phyloP scores from a whole-genome alignment of 805 yeast genomes.

The Candida broadrunensis region DNA sequence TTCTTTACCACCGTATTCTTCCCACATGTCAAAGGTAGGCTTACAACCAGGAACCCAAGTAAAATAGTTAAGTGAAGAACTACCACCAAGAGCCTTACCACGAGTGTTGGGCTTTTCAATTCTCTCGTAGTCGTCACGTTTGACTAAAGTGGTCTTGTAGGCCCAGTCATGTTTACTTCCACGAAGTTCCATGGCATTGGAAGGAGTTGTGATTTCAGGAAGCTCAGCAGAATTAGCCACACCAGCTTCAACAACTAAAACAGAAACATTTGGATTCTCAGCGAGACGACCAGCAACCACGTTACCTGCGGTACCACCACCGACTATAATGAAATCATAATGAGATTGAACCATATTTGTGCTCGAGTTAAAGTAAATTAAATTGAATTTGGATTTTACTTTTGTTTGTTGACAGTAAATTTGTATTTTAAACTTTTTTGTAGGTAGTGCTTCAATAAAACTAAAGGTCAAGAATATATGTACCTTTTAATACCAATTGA shows the following conservation, averaged over 20 bases:
- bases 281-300: conserved; percentile 27
- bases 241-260: conserved; percentile 28
- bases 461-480: too few species aligned
- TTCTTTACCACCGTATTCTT: conserved; percentile 21
- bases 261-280: conserved; percentile 21
- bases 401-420: neutral
- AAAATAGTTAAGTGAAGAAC: conserved; percentile 27
- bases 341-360: conserved; percentile 7
- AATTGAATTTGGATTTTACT: neutral
- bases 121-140: conserved; percentile 22
- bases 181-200: conserved; percentile 22
- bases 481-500: too few species aligned
- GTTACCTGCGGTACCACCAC: conserved; percentile 26
- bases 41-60: conserved; percentile 25
- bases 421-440: too few species aligned
- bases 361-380: neutral
- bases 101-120: conserved; percentile 26
- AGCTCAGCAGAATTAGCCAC: conserved; percentile 16
- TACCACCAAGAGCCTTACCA: conserved; percentile 28
- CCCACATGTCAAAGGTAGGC: conserved; percentile 13
- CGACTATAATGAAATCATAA: conserved; percentile 11
- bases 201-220: conserved; percentile 18
- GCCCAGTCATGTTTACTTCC: conserved; percentile 26
- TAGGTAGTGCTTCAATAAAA: too few species aligned
- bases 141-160: conserved; percentile 22